Evolutionary conservation across 2,329 filamentous ascomycete species (phyloP).

Genomic region (Talaromyces rugulosus): DNA sequence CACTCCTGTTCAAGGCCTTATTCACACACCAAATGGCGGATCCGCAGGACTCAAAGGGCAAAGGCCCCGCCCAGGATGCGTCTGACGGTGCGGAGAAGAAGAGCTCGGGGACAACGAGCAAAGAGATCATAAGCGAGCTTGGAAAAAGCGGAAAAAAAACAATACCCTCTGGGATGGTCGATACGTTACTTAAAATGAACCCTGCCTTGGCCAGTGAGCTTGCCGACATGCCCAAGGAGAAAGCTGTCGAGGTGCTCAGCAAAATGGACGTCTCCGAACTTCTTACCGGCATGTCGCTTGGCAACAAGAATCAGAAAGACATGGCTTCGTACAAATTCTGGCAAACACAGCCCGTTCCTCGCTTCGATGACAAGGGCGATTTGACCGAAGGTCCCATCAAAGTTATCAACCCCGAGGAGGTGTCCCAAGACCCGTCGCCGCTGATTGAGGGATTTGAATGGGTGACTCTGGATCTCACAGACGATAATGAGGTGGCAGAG

Average conservation of each 20-base stretch:
- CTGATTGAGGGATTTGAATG: constrained; percentile 87
- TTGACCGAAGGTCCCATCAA: constrained; percentile 79
- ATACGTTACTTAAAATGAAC: constrained; percentile 44
- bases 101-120: background rate
- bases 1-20: constrained; percentile 7
- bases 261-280: constrained; percentile 46
- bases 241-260: constrained; percentile 47
- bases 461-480: constrained; percentile 81
- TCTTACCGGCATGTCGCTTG: constrained; percentile 57
- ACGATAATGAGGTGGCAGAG: constrained; percentile 76
- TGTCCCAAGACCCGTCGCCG: constrained; percentile 70
- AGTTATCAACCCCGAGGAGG: constrained; percentile 70
- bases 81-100: constrained; percentile 11
- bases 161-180: constrained; percentile 35
- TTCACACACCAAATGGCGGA: constrained; percentile 28
- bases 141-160: constrained; percentile 22
- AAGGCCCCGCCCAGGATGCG: constrained; percentile 16
- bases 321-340: constrained; percentile 99
- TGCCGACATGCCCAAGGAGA: constrained; percentile 65
- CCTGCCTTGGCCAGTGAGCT: constrained; percentile 68
- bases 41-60: constrained; percentile 30
- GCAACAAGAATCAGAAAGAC: constrained; percentile 87
- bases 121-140: constrained; percentile 12
- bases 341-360: constrained; percentile 92
- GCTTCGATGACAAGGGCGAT: constrained; percentile 61